A percentile compares a stretch with the other conserved stretches of the same genome.
These are phyloP conservation scores for Aspergillus neoniger DNA, from an alignment of 2,329 filamentous ascomycete species.

Conservation along the genomic window DNA sequence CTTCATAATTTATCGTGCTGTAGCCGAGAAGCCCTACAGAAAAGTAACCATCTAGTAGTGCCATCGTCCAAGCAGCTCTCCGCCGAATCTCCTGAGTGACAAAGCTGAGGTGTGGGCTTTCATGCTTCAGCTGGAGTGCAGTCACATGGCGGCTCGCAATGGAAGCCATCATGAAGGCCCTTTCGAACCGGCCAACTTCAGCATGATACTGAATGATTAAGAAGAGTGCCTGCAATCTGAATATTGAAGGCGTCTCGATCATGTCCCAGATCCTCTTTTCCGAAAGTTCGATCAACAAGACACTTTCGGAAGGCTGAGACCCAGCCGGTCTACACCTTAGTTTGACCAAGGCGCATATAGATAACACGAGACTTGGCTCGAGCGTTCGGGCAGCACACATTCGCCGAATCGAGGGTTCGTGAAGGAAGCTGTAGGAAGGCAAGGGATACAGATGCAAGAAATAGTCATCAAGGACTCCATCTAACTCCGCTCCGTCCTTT, in stretches of 20 bases:
- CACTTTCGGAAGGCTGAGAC: neutral
- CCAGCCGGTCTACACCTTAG: neutral
- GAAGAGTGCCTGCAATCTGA: slow-evolving; percentile 1
- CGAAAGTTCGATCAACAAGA: neutral
- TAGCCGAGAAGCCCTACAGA: neutral
- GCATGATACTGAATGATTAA: slow-evolving; percentile 3
- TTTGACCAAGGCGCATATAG: neutral
- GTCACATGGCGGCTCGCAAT: neutral
- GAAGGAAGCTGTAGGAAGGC: slow-evolving; percentile 1
- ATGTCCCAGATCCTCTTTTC: neutral
- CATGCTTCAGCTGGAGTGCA: neutral
- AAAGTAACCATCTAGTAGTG: neutral
- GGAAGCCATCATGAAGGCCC: neutral
- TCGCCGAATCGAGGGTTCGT: neutral
- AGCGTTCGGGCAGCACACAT: neutral
- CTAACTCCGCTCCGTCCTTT: neutral
- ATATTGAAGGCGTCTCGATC: neutral
- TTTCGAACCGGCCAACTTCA: neutral
- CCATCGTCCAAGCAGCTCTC: slow-evolving; percentile 3
- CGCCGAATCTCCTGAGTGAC: neutral
- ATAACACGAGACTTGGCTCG: neutral
- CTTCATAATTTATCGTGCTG: neutral
- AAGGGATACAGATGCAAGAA: neutral
- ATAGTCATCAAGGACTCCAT: neutral
- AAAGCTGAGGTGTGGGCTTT: neutral